Evolutionary conservation across 805 yeast species (phyloP), one percentile per base, ranked within the genome.

Genomic region (Sugiyamaella smithiae): DNA sequence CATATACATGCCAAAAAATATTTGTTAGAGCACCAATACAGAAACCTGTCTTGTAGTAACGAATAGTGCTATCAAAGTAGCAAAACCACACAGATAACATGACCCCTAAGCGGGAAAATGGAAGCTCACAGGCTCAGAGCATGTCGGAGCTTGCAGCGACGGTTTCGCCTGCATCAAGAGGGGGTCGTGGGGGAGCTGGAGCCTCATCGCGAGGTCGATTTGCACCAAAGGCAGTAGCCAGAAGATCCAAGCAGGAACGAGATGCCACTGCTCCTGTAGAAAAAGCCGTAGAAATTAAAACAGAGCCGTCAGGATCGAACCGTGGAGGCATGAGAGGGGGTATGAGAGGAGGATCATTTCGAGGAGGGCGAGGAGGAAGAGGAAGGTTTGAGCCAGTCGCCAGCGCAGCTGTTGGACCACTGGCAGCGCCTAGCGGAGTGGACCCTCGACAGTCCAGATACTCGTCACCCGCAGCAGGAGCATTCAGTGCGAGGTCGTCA

Each of bases 151-250:
- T 19, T 14, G 22, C 22, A 6, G 16, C 19, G 16, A 3, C 22
- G 7, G 22, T 16, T 9, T 19, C 32, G n/a, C 24, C 41, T 5
- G 9, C 41, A 6, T n/a, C 29, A 5, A 38, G 44, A 11, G 24
- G 32, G 2, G 37, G 36, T 12, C 37, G 48, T 5, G 50, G 43
- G 9, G 40, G 40, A n/a, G 17, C 41, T 12, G 40, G 40, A n/a
- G 17, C 41, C n/a, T 14, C 53, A 25, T 22, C 56, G 2, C 31
- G 54, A 16, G 55, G 61, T 22, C 84, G 84, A 65, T 90, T 90
- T 68, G 81, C 82, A 65, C 97, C 97, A 1, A 90, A 90, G 65
- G 83, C 75, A 1, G 96, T 90, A 37, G 89, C 89, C 0, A 74
- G 97, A 67, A 81, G 88, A 63, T 70, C 88, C 8, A 84, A 87